Percentiles rank a stretch among this genome's conserved stretches.
Conservation (phyloP, 176 grass and related monocot genomes). For the Cenchrus americanus region DNA sequence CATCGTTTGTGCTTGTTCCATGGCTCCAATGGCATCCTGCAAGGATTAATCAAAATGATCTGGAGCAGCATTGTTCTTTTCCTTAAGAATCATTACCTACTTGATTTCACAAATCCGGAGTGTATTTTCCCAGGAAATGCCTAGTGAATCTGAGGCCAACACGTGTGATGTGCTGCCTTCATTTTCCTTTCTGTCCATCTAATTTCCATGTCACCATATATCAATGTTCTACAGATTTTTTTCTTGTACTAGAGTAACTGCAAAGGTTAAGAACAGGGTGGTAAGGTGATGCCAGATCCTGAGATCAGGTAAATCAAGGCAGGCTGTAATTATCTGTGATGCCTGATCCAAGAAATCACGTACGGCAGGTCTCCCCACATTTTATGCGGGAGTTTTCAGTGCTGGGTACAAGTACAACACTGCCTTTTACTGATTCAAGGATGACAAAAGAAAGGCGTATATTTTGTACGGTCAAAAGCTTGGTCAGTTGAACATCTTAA, state of each 20-base stretch:
- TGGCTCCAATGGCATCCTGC: no score
- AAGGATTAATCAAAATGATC: no score
- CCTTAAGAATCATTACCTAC: no score
- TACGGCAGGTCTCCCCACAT: not conserved
- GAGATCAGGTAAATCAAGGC: not conserved
- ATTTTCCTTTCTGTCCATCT: not conserved
- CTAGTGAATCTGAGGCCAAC: not conserved
- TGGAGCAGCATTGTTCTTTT: no score
- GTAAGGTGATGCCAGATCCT: not conserved
- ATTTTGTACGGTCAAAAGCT: not conserved
- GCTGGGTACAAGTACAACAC: not conserved
- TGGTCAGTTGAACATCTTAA: slow-evolving; percentile 1
- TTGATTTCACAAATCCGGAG: no score
- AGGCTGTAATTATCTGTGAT: not conserved
- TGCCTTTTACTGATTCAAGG: not conserved
- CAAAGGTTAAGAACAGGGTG: not conserved
- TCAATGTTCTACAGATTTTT: not conserved
- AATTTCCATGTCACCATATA: not conserved
- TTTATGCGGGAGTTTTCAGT: not conserved
- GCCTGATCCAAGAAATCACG: not conserved
- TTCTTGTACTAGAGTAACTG: not conserved
- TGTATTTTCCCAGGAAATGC: no score
- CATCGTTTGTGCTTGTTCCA: no score
- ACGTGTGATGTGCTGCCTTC: not conserved
- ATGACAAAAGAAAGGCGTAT: not conserved